These are phyloP conservation scores for Fusarium nisikadoi DNA, from an alignment of 2,329 filamentous ascomycete species.

Conservation along the genomic window DNA sequence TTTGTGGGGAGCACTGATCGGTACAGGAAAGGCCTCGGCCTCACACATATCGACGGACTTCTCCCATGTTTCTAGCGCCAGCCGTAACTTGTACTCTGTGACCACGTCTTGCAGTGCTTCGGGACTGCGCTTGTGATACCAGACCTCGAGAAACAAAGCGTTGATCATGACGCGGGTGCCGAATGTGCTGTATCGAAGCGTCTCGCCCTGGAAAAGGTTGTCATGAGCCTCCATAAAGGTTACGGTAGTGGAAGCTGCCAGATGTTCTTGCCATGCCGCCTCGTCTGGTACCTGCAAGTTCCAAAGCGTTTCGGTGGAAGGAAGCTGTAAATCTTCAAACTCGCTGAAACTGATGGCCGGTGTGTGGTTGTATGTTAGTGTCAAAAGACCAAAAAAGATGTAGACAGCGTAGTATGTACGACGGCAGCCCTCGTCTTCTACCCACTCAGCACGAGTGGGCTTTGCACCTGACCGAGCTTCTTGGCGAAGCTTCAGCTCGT, in stretches of 20 bases:
- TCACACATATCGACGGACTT: conserved; percentile 94
- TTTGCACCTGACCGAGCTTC: conserved; percentile 82
- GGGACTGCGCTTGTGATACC: conserved; percentile 99
- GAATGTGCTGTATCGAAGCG: conserved; percentile 92
- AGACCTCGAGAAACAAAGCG: conserved; percentile 95
- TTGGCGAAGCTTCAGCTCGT: conserved; percentile 92
- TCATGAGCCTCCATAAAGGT: conserved; percentile 96
- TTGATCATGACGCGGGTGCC: conserved; percentile 99
- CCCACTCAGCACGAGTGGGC: conserved; percentile 89
- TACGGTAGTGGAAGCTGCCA: conserved; percentile 76
- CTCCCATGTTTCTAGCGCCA: conserved; percentile 98
- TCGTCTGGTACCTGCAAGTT: conserved; percentile 85
- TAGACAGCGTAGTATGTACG: conserved; percentile 98
- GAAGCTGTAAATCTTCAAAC: conserved; percentile 91
- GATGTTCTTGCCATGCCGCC: conserved; percentile 82
- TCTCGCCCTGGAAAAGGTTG: conserved; percentile 93
- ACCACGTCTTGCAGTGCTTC: conserved; percentile 97
- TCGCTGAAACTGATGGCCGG: conserved; percentile 98
- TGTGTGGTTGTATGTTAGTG: conserved; percentile 96
- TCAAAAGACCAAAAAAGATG: conserved; percentile 97
- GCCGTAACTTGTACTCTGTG: conserved; percentile 95
- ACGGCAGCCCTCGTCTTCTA: conserved; percentile 95
- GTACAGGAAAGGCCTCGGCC: conserved; percentile 87
- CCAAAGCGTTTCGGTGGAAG: conserved; percentile 94
- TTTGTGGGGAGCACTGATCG: conserved; percentile 92